Base-by-base conservation (phyloP, 257 asterid species). In the Haberlea rhodopensis region DNA sequence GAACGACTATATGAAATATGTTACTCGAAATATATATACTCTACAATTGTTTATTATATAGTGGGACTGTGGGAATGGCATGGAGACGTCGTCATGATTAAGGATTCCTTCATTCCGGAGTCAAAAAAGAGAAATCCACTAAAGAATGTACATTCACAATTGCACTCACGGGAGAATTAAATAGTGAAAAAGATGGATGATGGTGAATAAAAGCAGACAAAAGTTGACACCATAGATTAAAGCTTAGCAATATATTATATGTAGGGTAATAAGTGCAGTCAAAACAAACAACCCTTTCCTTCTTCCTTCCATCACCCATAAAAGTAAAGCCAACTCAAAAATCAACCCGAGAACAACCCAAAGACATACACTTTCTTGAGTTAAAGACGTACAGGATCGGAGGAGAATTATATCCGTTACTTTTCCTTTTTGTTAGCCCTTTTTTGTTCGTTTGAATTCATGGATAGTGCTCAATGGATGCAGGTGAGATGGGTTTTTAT, bases 401-500 rank as follows among this genome's bases (percentile, higher is more conserved):
- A 67, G 77, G 76, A 68, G 76, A 74, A 23, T 69, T 77, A 69
- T 71, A 62, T 65, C 79, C 71, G 73, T 79, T 72, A 77, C 76
- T 71, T 72, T 68, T 71, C 70, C 75, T 75, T 66, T 81, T 73
- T 62, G 64, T n/a, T 5, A 32, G 13, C n/a, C 60, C 51, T 66
- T 60, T 62, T 63, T 69, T 26, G 3, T 6, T 37, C 32, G 66
- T 66, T 66, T 66, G 46, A 20, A 74, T 67, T 63, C 80, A 87
- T 87, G 95, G 94, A 85, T 57, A 71, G 71, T 68, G 74, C 76
- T 81, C 87, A 81, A 81, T 85, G 88, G 90, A 75, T 81, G 13
- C 87, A 85, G 95, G 95, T 87, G 25, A 43, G 65, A 63, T 27
- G 10, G 28, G 4, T 64, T 62, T 55, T 60, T 1, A 21, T 15